These are phyloP conservation scores for Zoysia pacifica DNA, from an alignment of 176 grass and related monocot genomes.

Conservation along the genomic window DNA sequence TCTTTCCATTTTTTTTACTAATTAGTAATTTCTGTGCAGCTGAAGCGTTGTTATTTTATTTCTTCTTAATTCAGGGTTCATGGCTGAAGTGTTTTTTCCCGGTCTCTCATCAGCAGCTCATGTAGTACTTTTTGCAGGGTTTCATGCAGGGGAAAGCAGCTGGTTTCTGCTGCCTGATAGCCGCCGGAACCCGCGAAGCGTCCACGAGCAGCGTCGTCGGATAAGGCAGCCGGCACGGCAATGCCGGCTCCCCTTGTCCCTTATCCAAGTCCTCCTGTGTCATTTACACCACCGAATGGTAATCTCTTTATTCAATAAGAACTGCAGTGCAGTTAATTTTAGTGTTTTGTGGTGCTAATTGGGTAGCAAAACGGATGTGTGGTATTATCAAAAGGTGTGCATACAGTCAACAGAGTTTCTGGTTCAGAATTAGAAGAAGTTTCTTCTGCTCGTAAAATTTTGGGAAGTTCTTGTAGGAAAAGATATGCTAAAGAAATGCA, in stretches of 20 bases:
- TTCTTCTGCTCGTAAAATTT: slow-evolving; percentile 1
- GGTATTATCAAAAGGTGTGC: neutral
- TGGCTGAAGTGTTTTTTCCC: neutral
- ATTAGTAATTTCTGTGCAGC: neutral
- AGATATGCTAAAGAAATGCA: slow-evolving; percentile 7
- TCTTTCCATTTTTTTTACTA: neutral
- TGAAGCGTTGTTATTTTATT: neutral
- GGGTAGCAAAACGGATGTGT: too few species aligned
- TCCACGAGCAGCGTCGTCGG: slow-evolving; percentile 19
- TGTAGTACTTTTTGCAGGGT: slow-evolving; percentile 27
- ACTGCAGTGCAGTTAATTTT: slow-evolving; percentile 23
- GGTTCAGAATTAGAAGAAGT: slow-evolving; percentile 19
- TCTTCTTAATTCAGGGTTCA: neutral
- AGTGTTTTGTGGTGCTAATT: neutral
- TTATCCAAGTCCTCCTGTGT: slow-evolving; percentile 69
- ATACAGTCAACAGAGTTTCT: slow-evolving; percentile 25
- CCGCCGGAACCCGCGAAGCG: slow-evolving; percentile 6
- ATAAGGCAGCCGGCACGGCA: slow-evolving; percentile 58
- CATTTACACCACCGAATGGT: slow-evolving; percentile 83
- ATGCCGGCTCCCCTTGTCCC: slow-evolving; percentile 97
- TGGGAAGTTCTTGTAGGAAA: neutral
- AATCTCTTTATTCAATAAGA: slow-evolving; percentile 31
- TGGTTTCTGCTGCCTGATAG: slow-evolving; percentile 6
- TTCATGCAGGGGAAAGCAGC: slow-evolving; percentile 46
- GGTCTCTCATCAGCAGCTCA: slow-evolving; percentile 9